Evolutionary conservation across 2,329 filamentous ascomycete genomes (phyloP), one percentile per base, ranked within the genome.

Genomic region (Emmonsiellopsis sp.): DNA sequence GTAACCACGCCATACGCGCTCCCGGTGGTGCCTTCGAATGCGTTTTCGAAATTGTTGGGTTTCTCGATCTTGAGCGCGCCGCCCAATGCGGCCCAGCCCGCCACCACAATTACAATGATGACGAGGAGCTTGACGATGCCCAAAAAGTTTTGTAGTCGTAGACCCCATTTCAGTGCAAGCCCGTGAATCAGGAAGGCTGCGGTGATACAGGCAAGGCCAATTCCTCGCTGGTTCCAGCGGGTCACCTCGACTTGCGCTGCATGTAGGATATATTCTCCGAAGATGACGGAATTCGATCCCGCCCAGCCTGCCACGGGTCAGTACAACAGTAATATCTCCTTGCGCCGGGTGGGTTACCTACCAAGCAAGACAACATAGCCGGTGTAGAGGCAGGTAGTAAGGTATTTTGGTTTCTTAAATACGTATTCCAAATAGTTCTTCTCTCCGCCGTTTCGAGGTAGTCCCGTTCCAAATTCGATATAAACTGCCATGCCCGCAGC

Each of bases 341-440:
- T 37, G 9, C 20, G 11, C 5, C 13, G 0, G 11, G 13, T 60
- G 1, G 68, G 64, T 6, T 65, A 69, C 62, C 70, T 72, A 30
- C 71, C 72, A 5, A 74, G 63, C 5, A 74, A 62, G 8, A 74
- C 68, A 4, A 70, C 67, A 49, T 74, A 72, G 3, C 69, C 63
- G 0, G 82, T 81, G n/a, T 86, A 75, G 2, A 86, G 62, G 0
- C 80, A 80, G 1, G 81, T 82, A 0, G 81, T 79, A 6, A 87
- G 71, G 55, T 84, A 80, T 9, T 77, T 75, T 0, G 84, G 84
- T 32, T 73, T 72, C 2, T 78, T 76, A 62, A 83, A 87, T 0
- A 80, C 82, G 58, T 82, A 84, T 66, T 87, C 83, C 41, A 87
- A 75, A 59, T 86, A 87, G 4, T 86, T 81, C 64, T 86, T 87